Evolutionary conservation across 129 eudicot genomes (phyloP), one percentile per base, ranked within the genome.

Genomic region (Helianthus annuus): DNA sequence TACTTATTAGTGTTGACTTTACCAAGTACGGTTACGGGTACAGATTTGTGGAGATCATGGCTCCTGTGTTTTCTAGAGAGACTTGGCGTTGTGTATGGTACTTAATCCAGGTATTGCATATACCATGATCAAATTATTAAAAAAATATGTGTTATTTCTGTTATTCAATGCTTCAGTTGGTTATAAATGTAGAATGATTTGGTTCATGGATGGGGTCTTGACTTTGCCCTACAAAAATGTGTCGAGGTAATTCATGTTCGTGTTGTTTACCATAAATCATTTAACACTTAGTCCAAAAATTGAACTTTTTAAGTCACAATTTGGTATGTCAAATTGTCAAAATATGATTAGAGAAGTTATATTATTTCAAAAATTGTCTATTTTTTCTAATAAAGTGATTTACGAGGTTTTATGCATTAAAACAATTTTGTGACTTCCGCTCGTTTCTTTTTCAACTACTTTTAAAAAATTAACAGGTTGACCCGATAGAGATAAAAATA

Each of bases 161-260:
- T 53, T n/a, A 27, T 73, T 45, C 5, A 59, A 64, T 14, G 14
- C 7, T 66, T 4, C 13, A 48, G 0, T 73, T 78, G 19, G 22
- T 56, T 45, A 34, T 76, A 19, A 40, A 73, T 86, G 86, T 71
- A 93, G 98, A 93, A 93, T 52, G 98, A 93, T 81, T 81, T 93
- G 88, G 87, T 93, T 78, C 98, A 93, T 77, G 98, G 98, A 77
- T 93, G 98, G 98, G 98, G 98, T 59, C 92, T 93, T 22, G 98
- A 93, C 81, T 87, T 89, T 13, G 97, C 92, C 67, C 92, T 93
- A 49, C 83, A 70, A 72, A 86, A 80, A 69, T 93, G 98, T 71
- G 86, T 84, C 2, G 86, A 90, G 98, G 98, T 93, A 66, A 78
- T 79, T 70, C 57, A 22, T 36, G 10, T 48, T 46, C 32, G 19